phyloP scores from a whole-genome alignment of 768 basidiomycete genomes.

The Suillus cothurnatus region DNA sequence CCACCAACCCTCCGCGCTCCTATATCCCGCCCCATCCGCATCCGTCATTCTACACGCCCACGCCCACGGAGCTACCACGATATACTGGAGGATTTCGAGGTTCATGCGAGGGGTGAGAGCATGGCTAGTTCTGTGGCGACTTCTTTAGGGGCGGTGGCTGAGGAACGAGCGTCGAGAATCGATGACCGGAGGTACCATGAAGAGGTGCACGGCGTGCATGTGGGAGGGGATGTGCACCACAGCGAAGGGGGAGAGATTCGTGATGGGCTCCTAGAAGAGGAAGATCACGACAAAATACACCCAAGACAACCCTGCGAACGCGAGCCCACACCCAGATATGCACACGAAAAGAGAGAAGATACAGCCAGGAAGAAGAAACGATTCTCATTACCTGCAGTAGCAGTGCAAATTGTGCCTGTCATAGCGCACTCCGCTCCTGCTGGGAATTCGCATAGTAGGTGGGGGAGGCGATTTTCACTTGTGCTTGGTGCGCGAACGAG shows the following conservation, averaged over 20 bases:
- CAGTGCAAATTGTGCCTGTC: constrained; percentile 71
- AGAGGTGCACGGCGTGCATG: constrained; percentile 1
- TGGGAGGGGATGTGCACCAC: background rate
- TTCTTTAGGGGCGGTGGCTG: constrained; percentile 20
- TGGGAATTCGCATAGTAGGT: constrained; percentile 20
- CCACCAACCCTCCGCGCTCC: background rate
- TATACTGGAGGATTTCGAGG: constrained; percentile 64
- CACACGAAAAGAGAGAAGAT: constrained; percentile 45
- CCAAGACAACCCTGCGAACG: background rate
- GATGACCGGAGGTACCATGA: constrained; percentile 16
- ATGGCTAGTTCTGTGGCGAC: constrained; percentile 34
- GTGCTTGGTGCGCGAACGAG: constrained; percentile 46
- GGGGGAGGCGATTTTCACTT: constrained; percentile 57
- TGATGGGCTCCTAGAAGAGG: background rate
- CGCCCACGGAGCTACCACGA: constrained; percentile 68
- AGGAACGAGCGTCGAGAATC: background rate
- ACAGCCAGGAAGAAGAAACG: constrained; percentile 65
- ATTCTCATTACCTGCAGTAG: constrained; percentile 78
- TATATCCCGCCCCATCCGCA: constrained; percentile 25
- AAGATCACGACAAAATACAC: background rate
- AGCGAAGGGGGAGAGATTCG: background rate
- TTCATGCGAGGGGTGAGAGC: constrained; percentile 33
- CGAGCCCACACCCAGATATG: background rate
- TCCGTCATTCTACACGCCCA: constrained; percentile 33
- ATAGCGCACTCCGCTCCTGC: constrained; percentile 52